These are phyloP conservation scores for Suzukiozyma palmioleophila DNA, from an alignment of 1,139 yeast species.

Conservation along the genomic window DNA sequence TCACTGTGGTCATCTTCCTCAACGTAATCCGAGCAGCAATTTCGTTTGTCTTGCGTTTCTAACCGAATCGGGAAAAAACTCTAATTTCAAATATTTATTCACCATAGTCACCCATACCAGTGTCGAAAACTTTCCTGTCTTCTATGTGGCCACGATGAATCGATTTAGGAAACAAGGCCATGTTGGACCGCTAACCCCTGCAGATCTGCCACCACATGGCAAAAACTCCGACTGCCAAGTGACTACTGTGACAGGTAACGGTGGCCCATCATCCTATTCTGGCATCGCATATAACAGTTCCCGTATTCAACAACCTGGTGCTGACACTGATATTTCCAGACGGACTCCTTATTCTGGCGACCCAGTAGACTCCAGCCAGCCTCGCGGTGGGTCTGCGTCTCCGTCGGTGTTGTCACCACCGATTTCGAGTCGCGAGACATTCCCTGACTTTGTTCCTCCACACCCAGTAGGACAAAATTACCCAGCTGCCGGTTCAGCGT, in stretches of 20 bases:
- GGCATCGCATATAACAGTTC: constrained; percentile 1
- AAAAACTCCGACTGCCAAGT: no score
- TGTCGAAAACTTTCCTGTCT: no score
- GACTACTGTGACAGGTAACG: no score
- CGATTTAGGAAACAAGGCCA: no score
- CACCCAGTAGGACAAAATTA: background rate
- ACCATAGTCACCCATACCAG: no score
- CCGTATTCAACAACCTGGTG: background rate
- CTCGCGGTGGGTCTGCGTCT: no score
- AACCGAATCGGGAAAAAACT: background rate
- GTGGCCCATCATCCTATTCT: no score
- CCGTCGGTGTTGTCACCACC: no score
- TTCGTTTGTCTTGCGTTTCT: background rate
- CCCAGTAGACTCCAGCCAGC: background rate
- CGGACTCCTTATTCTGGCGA: background rate
- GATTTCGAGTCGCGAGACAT: no score
- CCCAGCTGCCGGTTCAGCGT: background rate
- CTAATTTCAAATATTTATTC: background rate
- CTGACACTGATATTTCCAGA: background rate
- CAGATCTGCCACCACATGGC: no score
- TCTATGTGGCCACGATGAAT: no score
- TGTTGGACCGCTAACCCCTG: no score
- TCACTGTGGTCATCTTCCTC: background rate
- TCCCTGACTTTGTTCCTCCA: background rate
- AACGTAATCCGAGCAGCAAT: background rate